Evolutionary conservation across 2,329 filamentous ascomycete species (phyloP).

Genomic region (Penicillium freii): DNA sequence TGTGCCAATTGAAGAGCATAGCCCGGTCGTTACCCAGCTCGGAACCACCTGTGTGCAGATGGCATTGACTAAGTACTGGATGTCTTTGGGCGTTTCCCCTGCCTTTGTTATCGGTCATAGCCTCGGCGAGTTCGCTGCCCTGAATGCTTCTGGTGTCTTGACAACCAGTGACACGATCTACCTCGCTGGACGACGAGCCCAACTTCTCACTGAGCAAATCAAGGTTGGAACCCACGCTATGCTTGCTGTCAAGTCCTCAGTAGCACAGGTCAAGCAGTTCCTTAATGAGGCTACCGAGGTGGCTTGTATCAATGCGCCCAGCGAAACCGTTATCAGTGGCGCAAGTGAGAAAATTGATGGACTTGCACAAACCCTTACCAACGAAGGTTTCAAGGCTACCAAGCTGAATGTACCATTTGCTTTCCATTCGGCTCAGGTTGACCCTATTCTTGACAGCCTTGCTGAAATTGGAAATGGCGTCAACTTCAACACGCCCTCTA

Average conservation of each 20-base stretch:
- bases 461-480: constrained; percentile 38
- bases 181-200: constrained; percentile 59
- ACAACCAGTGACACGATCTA: constrained; percentile 51
- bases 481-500: constrained; percentile 39
- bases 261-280: constrained; percentile 33
- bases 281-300: constrained; percentile 33
- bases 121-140: constrained; percentile 42
- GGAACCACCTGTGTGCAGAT: constrained; percentile 44
- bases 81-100: constrained; percentile 31
- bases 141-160: constrained; percentile 38
- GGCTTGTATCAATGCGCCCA: constrained; percentile 47
- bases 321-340: constrained; percentile 46
- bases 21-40: constrained; percentile 38
- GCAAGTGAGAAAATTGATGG: constrained; percentile 37
- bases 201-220: constrained; percentile 42
- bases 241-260: constrained; percentile 44
- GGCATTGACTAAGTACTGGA: constrained; percentile 38
- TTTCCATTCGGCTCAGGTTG: constrained; percentile 49
- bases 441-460: constrained; percentile 46
- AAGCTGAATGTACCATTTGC: constrained; percentile 47
- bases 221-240: constrained; percentile 45
- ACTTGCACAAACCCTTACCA: constrained; percentile 35
- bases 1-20: constrained; percentile 19
- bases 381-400: constrained; percentile 41
- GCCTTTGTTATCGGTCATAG: constrained; percentile 29